These are phyloP conservation scores for Solanum habrochaites DNA, from an alignment of 257 asterid genomes.

Conservation along the genomic window DNA sequence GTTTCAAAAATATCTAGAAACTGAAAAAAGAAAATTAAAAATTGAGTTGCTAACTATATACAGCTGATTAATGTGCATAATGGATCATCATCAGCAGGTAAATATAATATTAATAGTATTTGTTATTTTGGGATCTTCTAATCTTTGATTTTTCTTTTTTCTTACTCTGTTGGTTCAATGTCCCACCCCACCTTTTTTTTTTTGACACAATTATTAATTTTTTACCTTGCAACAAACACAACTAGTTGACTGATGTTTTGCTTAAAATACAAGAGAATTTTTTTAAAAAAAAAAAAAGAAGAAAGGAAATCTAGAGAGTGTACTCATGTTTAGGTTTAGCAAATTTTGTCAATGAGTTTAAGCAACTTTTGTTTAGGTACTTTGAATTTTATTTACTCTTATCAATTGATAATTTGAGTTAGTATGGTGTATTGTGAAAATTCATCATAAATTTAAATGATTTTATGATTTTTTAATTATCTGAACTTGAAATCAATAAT, in stretches of 20 bases:
- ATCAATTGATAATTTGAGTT: background rate
- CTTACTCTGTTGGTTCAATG: background rate
- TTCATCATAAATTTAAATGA: background rate
- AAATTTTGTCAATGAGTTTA: background rate
- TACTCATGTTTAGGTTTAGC: background rate
- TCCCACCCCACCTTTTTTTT: no score
- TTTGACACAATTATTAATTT: background rate
- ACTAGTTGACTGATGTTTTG: background rate
- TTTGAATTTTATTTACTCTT: background rate
- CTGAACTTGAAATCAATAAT: background rate
- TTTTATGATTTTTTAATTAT: background rate
- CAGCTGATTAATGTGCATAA: conserved; percentile 19
- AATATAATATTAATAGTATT: background rate
- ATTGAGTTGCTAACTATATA: background rate
- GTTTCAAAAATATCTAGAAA: background rate
- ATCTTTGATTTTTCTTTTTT: no score
- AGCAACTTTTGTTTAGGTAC: background rate
- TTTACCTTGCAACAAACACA: background rate
- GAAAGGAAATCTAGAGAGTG: background rate
- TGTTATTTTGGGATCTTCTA: background rate
- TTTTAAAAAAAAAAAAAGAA: no score
- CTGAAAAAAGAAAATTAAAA: background rate
- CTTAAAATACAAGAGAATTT: background rate
- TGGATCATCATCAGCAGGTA: conserved; percentile 66
- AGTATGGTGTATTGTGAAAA: background rate